These are phyloP conservation scores for Plasmodium gonderi DNA, from an alignment of 169 alveolate species.

Conservation along the genomic window DNA sequence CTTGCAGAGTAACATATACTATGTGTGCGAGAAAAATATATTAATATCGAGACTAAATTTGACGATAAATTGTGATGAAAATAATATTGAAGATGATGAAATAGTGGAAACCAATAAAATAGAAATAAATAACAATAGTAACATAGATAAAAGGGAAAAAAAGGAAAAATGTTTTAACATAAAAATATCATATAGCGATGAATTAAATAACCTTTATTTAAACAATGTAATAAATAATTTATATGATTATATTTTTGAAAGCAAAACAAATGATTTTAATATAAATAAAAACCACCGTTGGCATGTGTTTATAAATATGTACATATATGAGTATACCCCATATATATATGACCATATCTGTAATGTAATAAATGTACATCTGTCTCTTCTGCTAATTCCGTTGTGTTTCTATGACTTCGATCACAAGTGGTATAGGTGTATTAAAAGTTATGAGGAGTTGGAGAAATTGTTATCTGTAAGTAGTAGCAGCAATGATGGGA, in stretches of 20 bases:
- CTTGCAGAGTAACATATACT: slow-evolving; percentile 62
- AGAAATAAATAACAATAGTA: neutral
- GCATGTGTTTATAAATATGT: slow-evolving; percentile 68
- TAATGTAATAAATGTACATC: slow-evolving; percentile 71
- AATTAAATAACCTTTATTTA: slow-evolving; percentile 58
- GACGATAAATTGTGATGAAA: slow-evolving; percentile 69
- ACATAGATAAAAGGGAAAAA: neutral
- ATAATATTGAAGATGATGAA: slow-evolving; percentile 44
- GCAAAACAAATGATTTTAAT: slow-evolving; percentile 19
- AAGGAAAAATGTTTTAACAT: slow-evolving; percentile 35
- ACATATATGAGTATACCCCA: slow-evolving; percentile 71
- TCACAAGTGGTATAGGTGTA: slow-evolving; percentile 65
- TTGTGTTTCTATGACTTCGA: slow-evolving; percentile 74
- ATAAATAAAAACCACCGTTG: slow-evolving; percentile 59
- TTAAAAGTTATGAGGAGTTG: slow-evolving; percentile 65
- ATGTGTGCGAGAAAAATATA: slow-evolving; percentile 73
- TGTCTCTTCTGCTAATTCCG: slow-evolving; percentile 67
- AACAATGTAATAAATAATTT: slow-evolving; percentile 69
- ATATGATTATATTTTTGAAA: slow-evolving; percentile 68
- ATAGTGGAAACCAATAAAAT: neutral
- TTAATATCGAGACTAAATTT: slow-evolving; percentile 49
- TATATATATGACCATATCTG: slow-evolving; percentile 74
- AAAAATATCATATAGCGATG: slow-evolving; percentile 64
- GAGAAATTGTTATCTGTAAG: neutral
- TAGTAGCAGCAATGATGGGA: neutral